phyloP scores from a whole-genome alignment of 371 early-diverging fungal species.

The Globomyces sp. region DNA sequence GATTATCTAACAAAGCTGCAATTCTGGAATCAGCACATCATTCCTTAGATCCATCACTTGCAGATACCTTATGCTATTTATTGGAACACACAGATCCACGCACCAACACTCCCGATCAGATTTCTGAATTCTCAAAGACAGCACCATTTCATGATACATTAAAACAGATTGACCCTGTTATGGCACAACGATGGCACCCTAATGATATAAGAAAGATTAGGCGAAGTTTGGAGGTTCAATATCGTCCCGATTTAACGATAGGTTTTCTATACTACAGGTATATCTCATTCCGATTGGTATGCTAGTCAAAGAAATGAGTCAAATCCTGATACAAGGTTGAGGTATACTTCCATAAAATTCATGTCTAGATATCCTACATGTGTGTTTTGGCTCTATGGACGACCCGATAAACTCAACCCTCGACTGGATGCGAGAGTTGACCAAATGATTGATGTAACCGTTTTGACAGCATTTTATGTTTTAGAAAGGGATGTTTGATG shows the following conservation, averaged over 20 bases:
- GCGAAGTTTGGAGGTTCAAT: conserved; percentile 66
- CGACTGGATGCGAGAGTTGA: conserved; percentile 83
- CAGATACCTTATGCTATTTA: conserved; percentile 13
- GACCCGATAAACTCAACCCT: conserved; percentile 60
- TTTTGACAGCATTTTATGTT: conserved; percentile 30
- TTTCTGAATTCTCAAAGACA: conserved; percentile 34
- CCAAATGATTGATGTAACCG: conserved; percentile 54
- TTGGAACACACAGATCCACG: conserved; percentile 22
- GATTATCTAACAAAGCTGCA: conserved; percentile 8
- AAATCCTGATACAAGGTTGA: conserved; percentile 26
- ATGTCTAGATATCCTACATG: conserved; percentile 55
- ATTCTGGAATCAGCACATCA: not conserved
- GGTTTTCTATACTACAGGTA: conserved; percentile 68
- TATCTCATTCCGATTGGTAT: conserved; percentile 68
- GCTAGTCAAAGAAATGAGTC: conserved; percentile 55
- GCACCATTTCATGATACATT: conserved; percentile 59
- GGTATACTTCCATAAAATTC: too few relatives aligned
- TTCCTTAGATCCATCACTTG: conserved; percentile 5
- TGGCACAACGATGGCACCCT: conserved; percentile 91
- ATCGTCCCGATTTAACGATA: too few relatives aligned
- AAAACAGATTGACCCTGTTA: conserved; percentile 74
- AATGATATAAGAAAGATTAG: conserved; percentile 84
- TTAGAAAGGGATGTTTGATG: conserved; percentile 68
- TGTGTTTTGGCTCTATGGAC: conserved; percentile 87
- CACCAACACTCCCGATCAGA: conserved; percentile 21